Conservation (phyloP, 2,329 filamentous ascomycete genomes). For the Diaporthe eres region DNA sequence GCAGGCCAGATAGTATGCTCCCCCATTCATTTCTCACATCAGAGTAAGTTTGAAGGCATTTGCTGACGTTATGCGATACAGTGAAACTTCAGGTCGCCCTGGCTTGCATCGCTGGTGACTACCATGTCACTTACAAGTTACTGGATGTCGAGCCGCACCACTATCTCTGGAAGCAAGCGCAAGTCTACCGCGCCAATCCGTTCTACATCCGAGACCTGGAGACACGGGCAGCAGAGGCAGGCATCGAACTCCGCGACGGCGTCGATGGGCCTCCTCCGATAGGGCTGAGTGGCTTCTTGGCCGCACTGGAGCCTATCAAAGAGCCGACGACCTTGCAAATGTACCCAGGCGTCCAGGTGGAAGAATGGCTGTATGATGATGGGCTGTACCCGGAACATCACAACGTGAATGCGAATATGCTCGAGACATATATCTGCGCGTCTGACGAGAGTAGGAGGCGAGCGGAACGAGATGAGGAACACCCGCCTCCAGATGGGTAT, state of each 20-base stretch:
- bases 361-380: not conserved
- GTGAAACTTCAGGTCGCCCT: constrained; percentile 10
- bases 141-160: not conserved
- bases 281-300: not conserved
- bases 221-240: not conserved
- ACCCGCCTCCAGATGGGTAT: not conserved
- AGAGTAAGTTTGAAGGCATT: rapidly evolving
- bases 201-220: not conserved
- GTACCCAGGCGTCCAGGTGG: not conserved
- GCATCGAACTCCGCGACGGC: not conserved
- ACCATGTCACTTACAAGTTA: constrained; percentile 9
- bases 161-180: not conserved
- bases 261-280: not conserved
- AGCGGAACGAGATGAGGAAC: not conserved
- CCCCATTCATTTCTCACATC: not conserved
- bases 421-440: not conserved
- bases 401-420: not conserved
- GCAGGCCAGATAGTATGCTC: not conserved
- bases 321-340: constrained; percentile 18
- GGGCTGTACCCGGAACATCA: not conserved
- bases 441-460: not conserved
- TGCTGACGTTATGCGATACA: not conserved
- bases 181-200: not conserved
- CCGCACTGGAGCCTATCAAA: not conserved
- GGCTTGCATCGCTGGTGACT: constrained; percentile 5